Evolutionary conservation across 2,329 filamentous ascomycete genomes (phyloP).

Genomic region (Setomelanomma holmii): DNA sequence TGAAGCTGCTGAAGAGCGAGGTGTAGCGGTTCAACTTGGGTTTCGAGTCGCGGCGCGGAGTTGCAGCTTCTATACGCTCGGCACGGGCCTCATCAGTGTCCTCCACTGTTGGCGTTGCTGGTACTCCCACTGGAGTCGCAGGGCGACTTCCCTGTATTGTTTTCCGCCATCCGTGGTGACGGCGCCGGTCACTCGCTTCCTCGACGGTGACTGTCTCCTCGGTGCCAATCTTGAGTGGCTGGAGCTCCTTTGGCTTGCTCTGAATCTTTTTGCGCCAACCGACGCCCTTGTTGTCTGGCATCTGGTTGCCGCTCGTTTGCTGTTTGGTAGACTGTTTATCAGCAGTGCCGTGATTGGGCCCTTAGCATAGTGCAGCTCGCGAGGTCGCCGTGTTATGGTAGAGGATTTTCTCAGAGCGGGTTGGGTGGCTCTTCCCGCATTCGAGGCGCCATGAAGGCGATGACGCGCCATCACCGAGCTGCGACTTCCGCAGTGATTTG

Average conservation of each 20-base stretch:
- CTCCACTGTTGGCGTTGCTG: conserved; percentile 27
- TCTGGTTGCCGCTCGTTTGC: conserved; percentile 11
- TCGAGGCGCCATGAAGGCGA: background rate
- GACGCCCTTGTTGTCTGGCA: conserved; percentile 23
- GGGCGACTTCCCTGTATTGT: conserved; percentile 30
- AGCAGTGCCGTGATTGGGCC: background rate
- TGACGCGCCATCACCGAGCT: background rate
- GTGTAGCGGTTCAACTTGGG: conserved; percentile 52
- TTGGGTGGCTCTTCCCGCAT: background rate
- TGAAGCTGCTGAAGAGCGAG: conserved; percentile 39
- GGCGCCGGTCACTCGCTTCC: conserved; percentile 24
- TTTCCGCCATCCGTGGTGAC: conserved; percentile 31
- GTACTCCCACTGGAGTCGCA: conserved; percentile 23
- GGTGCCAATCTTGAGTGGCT: conserved; percentile 8
- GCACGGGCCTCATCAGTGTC: conserved; percentile 31
- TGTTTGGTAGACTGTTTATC: background rate
- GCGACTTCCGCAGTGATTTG: background rate
- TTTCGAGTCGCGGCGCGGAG: conserved; percentile 43
- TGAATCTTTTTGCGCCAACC: conserved; percentile 34
- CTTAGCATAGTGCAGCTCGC: background rate
- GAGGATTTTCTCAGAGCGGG: background rate
- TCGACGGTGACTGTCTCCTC: conserved; percentile 11
- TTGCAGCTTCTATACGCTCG: conserved; percentile 39
- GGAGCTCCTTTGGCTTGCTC: conserved; percentile 19
- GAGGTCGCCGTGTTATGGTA: background rate